Conservation (phyloP, 306 rosid species). For the Cajanus cajan region DNA sequence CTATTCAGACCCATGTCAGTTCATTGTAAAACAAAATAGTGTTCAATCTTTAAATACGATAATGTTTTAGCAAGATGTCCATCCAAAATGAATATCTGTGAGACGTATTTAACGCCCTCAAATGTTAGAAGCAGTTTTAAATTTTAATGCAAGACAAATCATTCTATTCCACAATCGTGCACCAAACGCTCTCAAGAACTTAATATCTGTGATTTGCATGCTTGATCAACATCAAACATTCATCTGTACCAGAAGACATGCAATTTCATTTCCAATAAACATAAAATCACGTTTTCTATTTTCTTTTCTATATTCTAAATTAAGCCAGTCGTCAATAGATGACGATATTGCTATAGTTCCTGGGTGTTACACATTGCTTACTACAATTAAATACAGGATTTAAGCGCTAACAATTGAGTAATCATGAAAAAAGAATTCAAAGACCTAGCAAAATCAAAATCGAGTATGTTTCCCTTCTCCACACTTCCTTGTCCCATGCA, state of each 20-base stretch:
- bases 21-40: no score
- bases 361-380: neutral
- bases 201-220: neutral
- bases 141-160: no score
- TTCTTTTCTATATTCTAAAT: neutral
- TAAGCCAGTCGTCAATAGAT: neutral
- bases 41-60: no score
- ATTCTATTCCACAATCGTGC: neutral
- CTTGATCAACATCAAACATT: no score
- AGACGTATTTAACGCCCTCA: neutral
- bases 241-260: no score
- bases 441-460: neutral
- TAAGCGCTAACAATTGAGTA: constrained; percentile 2
- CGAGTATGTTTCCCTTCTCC: neutral
- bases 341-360: constrained; percentile 5
- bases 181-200: neutral
- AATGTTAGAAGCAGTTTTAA: neutral
- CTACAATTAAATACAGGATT: neutral
- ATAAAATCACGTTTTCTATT: neutral
- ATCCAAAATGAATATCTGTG: neutral
- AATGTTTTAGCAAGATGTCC: neutral
- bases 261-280: neutral
- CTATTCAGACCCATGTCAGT: no score
- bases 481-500: neutral
- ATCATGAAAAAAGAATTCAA: neutral